Evolutionary conservation across 2,329 filamentous ascomycete species (phyloP), one percentile per base, ranked within the genome.

Genomic region (Fusarium aywerte): DNA sequence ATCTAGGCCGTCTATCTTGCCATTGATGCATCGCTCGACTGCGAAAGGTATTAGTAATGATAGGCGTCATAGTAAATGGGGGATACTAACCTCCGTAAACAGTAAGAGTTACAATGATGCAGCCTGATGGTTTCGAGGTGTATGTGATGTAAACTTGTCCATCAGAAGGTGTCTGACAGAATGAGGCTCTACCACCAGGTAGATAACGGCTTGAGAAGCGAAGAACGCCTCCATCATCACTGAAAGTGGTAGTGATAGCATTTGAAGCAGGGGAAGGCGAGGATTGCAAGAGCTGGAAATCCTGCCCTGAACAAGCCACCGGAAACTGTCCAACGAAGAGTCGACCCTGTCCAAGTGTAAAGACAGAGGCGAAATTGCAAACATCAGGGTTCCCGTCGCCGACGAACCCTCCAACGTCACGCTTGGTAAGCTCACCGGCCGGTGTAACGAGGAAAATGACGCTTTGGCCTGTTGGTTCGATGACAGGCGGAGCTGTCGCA

Each of bases 61-160:
- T 18, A 6, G 20, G n/a, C 1, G 4, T 9, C 4, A 10, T 5
- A 9, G 4, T 15, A 20, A 2, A 35, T 2, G 18, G 4, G 4
- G 12, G 3, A 15, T 33, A 16, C 29, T 13, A 15, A 33, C 43
- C 43, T 33, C 18, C 43, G 21, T 45, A 45, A 3, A 45, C 20
- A 21, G 11, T 40, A 0, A 59, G 29, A 1, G 33, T 23, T 4
- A 59, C 29, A 3, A 31, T 25, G 4, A 27, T 7, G 8, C 57
- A 59, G 5, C 36, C 31, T 11, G 31, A 10, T 2, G 54, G 57
- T 11, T 7, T 23, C 1, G 43, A 60, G 13, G 10, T 31, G 4
- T 59, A 59, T 1, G 43, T 38, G 7, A 60, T 49, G 5, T 60
- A 60, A 15, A 60, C 54, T 11, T 59, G 36, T 0, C 57, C 57